Evolutionary conservation across 2,329 filamentous ascomycete species (phyloP), one percentile per base, ranked within the genome.

Genomic region (Bretziella fagacearum): DNA sequence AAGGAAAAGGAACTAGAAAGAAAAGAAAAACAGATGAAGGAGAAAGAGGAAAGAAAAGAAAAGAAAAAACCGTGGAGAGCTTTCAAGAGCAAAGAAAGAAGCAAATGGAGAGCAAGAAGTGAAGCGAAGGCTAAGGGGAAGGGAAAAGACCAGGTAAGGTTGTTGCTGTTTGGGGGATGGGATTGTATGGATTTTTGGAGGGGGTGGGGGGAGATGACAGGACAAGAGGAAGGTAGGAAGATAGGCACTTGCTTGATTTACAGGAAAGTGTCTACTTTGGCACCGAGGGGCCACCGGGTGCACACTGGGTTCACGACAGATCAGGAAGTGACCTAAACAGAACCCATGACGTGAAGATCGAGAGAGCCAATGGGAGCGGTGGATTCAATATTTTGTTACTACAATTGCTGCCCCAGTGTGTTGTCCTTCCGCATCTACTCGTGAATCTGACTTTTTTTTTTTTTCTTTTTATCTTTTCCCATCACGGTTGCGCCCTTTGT

Each of bases 11-110:
- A 36, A 40, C n/a, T 40, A 43, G 25, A 36, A 46, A 45, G 40
- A 45, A 44, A 41, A 30, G 20, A 23, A 45, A 42, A 47, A 44
- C 23, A 44, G 44, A 44, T 45, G 40, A 43, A 44, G 23, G 30
- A 44, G 36, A 32, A 51, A 32, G 32, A 48, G 42, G 35, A 30
- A 44, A 51, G 42, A 44, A 44, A 44, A 46, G 41, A 48, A 44
- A 61, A 44, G 40, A 44, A 46, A 45, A 48, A 44, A 61, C 57
- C 57, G 60, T 55, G 55, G 54, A 56, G 55, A 58, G 59, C 58
- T 59, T 59, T 59, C 53, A 55, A 56, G 56, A 56, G 56, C 53
- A 54, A 54, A 53, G 47, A 49, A 49, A 53, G 40, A 48, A 42
- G 49, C 52, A 49, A 51, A 42, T 48, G 52, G 52, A 51, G 49